These are phyloP conservation scores for Beauveria sp. DNA, from an alignment of 2,329 filamentous ascomycete genomes.

Conservation along the genomic window DNA sequence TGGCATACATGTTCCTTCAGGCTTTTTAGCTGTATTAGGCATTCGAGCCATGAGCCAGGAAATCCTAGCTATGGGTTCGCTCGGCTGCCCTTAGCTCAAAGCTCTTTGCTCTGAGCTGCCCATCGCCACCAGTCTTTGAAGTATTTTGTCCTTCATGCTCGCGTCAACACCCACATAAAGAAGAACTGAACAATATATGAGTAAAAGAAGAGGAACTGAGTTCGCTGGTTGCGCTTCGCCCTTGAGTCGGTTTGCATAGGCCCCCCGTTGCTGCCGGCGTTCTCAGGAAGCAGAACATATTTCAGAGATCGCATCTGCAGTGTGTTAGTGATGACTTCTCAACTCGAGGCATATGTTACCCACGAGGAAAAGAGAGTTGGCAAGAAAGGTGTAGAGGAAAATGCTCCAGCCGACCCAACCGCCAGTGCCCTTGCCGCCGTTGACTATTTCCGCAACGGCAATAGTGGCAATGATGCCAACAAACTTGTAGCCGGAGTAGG, in stretches of 20 bases:
- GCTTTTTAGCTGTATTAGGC: not conserved
- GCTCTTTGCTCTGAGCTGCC: not conserved
- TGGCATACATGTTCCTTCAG: not conserved
- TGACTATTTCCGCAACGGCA: conserved; percentile 68
- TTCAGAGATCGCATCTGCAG: conserved; percentile 80
- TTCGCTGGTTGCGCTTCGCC: conserved; percentile 77
- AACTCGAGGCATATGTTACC: conserved; percentile 22
- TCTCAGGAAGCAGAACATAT: conserved; percentile 90
- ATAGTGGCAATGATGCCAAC: conserved; percentile 92
- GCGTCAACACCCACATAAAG: conserved; percentile 76
- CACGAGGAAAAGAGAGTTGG: conserved; percentile 93
- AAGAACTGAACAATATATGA: conserved; percentile 89
- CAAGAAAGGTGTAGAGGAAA: conserved; percentile 85
- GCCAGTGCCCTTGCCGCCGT: conserved; percentile 71
- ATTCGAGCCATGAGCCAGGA: not conserved
- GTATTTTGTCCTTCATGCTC: conserved; percentile 25
- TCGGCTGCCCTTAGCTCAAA: not conserved
- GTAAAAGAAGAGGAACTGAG: conserved; percentile 89
- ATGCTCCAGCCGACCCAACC: conserved; percentile 84
- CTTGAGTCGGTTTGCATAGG: conserved; percentile 67
- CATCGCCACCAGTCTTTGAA: not conserved
- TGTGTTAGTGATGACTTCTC: not conserved
- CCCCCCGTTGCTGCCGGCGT: conserved; percentile 54
- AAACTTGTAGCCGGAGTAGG: conserved; percentile 98
- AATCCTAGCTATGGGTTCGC: not conserved